Evolutionary conservation across 805 yeast species (phyloP).

Genomic region (Teunomyces tritomae): DNA sequence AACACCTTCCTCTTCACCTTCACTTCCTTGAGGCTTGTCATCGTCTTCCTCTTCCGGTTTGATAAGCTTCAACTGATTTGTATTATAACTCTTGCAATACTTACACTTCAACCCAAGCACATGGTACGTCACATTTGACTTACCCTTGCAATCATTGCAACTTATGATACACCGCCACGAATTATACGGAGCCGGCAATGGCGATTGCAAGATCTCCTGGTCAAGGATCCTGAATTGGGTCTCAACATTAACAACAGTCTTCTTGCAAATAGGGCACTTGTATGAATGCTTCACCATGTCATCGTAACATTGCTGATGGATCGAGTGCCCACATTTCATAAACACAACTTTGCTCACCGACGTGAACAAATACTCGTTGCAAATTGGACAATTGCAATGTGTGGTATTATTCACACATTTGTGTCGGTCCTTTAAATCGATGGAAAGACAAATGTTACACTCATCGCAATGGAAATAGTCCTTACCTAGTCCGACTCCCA

Average conservation of each 20-base stretch:
- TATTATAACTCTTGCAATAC: constrained; percentile 84
- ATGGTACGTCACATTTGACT: constrained; percentile 72
- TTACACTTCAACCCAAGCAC: constrained; percentile 84
- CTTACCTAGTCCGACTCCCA: constrained; percentile 83
- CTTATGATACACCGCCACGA: constrained; percentile 72
- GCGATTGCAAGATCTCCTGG: constrained; percentile 72
- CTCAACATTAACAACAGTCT: constrained; percentile 83
- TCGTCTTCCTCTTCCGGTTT: constrained; percentile 59
- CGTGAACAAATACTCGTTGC: constrained; percentile 87
- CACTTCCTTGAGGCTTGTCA: constrained; percentile 16
- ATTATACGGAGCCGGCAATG: constrained; percentile 76
- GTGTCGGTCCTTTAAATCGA: constrained; percentile 74
- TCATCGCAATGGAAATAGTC: constrained; percentile 90
- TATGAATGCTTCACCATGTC: constrained; percentile 80
- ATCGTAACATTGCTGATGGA: constrained; percentile 80
- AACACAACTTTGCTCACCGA: constrained; percentile 81
- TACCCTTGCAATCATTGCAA: constrained; percentile 87
- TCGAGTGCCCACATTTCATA: constrained; percentile 93
- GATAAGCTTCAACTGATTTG: constrained; percentile 65
- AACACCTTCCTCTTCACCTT: constrained; percentile 9
- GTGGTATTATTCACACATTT: constrained; percentile 84
- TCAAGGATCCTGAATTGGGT: constrained; percentile 85
- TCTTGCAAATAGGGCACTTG: constrained; percentile 88
- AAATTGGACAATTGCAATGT: constrained; percentile 88
- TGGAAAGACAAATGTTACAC: constrained; percentile 85